These are phyloP conservation scores for Fusarium penzigii DNA, from an alignment of 2,329 filamentous ascomycete species.

Conservation along the genomic window DNA sequence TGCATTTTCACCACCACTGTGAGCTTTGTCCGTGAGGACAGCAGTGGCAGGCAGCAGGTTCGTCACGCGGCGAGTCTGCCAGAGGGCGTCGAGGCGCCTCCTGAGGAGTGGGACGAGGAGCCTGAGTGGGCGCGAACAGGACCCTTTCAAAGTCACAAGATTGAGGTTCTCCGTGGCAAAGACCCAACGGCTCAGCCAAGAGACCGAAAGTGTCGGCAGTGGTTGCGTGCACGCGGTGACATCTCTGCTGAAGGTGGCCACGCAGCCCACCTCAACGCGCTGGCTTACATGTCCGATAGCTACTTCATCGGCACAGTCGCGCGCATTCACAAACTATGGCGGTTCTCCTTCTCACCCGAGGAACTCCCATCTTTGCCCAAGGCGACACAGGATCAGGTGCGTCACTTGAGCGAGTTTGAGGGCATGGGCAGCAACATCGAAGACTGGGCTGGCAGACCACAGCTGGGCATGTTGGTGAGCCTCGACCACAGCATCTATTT, in stretches of 20 bases:
- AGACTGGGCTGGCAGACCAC: slow-evolving; percentile 52
- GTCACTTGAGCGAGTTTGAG: slow-evolving; percentile 43
- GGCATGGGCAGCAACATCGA: slow-evolving; percentile 42
- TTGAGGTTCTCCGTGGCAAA: slow-evolving; percentile 40
- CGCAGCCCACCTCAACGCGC: slow-evolving; percentile 78
- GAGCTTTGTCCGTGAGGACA: slow-evolving; percentile 74
- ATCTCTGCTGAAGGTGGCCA: slow-evolving; percentile 75
- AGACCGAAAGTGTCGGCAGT: slow-evolving; percentile 68
- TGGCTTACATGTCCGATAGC: slow-evolving; percentile 91
- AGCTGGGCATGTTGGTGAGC: slow-evolving; percentile 82
- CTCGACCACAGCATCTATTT: slow-evolving; percentile 76
- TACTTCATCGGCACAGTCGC: slow-evolving; percentile 91
- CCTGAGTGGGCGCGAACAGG: slow-evolving; percentile 51
- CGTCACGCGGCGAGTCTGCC: slow-evolving; percentile 68
- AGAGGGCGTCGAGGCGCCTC: slow-evolving; percentile 36
- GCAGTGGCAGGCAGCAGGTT: slow-evolving; percentile 53
- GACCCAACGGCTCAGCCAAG: slow-evolving; percentile 54
- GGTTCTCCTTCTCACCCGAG: slow-evolving; percentile 60
- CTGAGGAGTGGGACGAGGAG: slow-evolving; percentile 44
- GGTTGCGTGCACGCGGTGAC: slow-evolving; percentile 72
- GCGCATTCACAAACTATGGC: slow-evolving; percentile 78
- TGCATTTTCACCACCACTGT: slow-evolving; percentile 96
- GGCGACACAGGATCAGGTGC: slow-evolving; percentile 40
- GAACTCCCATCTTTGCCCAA: slow-evolving; percentile 54
- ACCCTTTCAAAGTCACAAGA: slow-evolving; percentile 49